Percentiles rank a stretch among this genome's conserved stretches.
phyloP scores from a whole-genome alignment of 371 early-diverging fungal species.

The Batkoa obscura region DNA sequence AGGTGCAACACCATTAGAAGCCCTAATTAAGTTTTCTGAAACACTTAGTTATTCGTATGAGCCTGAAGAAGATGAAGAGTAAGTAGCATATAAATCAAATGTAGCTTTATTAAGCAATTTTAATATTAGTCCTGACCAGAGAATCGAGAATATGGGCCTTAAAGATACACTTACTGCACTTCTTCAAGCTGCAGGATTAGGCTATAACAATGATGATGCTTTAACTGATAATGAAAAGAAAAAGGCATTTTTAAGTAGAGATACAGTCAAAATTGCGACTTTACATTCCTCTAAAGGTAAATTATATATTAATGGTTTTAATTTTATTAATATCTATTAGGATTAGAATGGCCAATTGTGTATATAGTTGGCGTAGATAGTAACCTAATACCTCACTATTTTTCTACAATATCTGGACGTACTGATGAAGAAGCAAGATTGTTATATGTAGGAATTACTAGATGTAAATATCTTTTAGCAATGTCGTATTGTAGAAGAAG shows the following conservation, averaged over 20 bases:
- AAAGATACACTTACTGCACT: neutral
- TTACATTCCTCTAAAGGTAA: constrained; percentile 1
- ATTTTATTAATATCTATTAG: neutral
- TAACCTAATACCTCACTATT: neutral
- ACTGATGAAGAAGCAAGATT: neutral
- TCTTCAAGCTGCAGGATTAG: neutral
- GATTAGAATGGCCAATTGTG: constrained; percentile 2
- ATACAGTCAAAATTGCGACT: neutral
- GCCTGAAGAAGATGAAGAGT: neutral
- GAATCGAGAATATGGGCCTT: neutral
- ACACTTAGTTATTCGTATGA: neutral
- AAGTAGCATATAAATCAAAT: too few relatives aligned
- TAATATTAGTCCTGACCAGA: too few relatives aligned
- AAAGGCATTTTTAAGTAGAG: neutral
- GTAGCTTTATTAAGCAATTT: too few relatives aligned
- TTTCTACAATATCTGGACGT: neutral
- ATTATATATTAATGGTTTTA: neutral
- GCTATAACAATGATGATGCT: neutral
- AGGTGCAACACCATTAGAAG: neutral
- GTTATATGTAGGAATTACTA: neutral
- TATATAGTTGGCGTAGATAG: neutral
- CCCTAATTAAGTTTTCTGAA: neutral
- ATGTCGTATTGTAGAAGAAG: neutral
- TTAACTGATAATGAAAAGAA: too few relatives aligned
- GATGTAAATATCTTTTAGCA: neutral